Base-by-base conservation (phyloP, 768 basidiomycete species). In the Russula sp. region DNA sequence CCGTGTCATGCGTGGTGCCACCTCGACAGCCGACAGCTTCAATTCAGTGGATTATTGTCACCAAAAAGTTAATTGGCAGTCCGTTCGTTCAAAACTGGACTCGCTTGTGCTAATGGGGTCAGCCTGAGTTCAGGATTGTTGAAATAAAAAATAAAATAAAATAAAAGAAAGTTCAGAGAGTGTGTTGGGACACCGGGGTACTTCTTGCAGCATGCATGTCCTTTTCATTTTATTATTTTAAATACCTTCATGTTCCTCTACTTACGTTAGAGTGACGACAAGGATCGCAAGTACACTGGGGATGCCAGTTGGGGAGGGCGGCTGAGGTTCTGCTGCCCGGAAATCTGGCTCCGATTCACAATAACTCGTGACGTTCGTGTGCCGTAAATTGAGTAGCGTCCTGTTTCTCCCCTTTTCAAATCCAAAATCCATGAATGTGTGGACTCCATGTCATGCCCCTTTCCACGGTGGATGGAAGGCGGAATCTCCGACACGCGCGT, bases 81-180 rank as follows among this genome's bases (percentile, higher is more conserved):
- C 56, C 57, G 45, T 58, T 58, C 44, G 35, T 48, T 53, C 45
- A 27, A 63, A 37, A 37, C 56, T 52, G 50, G 35, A 45, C n/a
- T 57, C 50, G 44, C 34, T 45, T 16, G 35, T 16, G 22, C 9
- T 2, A 39, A n/a, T 16, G 47, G 3, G 50, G 14, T 18, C 27
- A 27, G 16, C 16, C 16, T 20, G 10, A n/a, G 32, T 32, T 51
- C 39, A 13, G 31, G 31, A 52, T 44, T 31, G 13, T 52, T 40
- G 50, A 35, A 60, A 40, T 14, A 32, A 34, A 20, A 42, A 42
- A 60, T 14, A 56, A 53, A 57, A 53, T n/a, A n/a, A n/a, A n/a
- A n/a, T n/a, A 58, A 47, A 61, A 55, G 47, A 55, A 61, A 61
- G 59, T 61, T 61, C 53, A 54, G 39, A 42, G 40, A 27, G 49